phyloP scores from a whole-genome alignment of 371 early-diverging fungal genomes.

The Mortierella sp. region DNA sequence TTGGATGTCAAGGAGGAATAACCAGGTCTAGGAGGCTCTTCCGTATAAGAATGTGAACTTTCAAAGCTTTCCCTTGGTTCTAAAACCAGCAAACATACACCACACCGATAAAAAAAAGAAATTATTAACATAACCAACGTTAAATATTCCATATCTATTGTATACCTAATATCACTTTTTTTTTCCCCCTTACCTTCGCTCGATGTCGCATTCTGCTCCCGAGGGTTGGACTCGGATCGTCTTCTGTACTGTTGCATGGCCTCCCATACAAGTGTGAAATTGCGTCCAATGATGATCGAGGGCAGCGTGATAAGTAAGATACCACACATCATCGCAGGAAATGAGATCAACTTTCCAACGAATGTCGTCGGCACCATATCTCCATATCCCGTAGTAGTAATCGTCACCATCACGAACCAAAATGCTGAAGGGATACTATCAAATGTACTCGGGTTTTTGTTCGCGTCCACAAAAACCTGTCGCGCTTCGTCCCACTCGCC shows the following conservation, averaged over 20 bases:
- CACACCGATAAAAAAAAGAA: constrained; percentile 1
- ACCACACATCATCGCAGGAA: constrained; percentile 88
- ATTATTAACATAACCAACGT: no score
- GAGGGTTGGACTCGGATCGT: constrained; percentile 27
- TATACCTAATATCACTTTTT: no score
- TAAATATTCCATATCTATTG: no score
- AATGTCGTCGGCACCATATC: constrained; percentile 89
- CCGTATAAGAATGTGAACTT: constrained; percentile 36
- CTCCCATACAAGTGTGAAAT: constrained; percentile 90
- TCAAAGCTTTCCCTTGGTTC: constrained; percentile 44
- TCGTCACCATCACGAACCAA: constrained; percentile 86
- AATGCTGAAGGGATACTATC: constrained; percentile 87
- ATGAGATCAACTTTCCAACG: constrained; percentile 84
- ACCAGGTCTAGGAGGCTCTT: constrained; percentile 14
- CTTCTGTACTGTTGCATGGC: constrained; percentile 66
- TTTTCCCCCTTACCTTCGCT: constrained; percentile 29
- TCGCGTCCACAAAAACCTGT: constrained; percentile 68
- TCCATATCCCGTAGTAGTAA: constrained; percentile 90
- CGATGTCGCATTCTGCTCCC: constrained; percentile 11
- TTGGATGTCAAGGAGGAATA: constrained; percentile 27
- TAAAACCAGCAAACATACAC: background rate
- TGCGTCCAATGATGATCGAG: constrained; percentile 89
- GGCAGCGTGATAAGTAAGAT: constrained; percentile 87
- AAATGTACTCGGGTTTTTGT: constrained; percentile 65
- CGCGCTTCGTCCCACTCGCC: constrained; percentile 78